Percentiles rank a stretch among this genome's conserved stretches.
phyloP scores from a whole-genome alignment of 306 rosid species.

The Dalbergia cultrata region DNA sequence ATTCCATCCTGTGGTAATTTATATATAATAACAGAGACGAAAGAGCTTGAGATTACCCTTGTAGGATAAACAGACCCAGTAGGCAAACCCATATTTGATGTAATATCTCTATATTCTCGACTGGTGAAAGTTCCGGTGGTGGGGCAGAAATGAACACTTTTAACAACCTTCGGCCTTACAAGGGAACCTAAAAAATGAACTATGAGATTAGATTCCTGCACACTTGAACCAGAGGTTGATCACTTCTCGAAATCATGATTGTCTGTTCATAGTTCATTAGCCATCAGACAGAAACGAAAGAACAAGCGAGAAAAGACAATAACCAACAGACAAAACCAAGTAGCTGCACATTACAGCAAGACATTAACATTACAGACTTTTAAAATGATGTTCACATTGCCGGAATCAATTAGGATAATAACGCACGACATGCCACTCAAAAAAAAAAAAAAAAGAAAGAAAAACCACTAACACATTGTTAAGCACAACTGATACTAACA shows the following conservation, averaged over 20 bases:
- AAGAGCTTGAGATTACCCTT: constrained; percentile 75
- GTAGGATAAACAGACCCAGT: constrained; percentile 98
- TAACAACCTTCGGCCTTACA: constrained; percentile 97
- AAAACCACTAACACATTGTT: background rate
- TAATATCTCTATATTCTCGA: constrained; percentile 95
- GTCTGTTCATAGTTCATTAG: background rate
- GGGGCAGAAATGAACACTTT: constrained; percentile 97
- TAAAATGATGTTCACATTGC: constrained; percentile 13
- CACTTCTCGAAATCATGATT: background rate
- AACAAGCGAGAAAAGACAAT: background rate
- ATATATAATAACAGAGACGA: constrained; percentile 38
- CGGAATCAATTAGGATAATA: constrained; percentile 9
- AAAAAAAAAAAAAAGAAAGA: background rate
- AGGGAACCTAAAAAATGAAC: constrained; percentile 78
- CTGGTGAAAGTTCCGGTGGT: constrained; percentile 70
- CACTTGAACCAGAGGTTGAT: background rate
- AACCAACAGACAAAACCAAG: constrained; percentile 21
- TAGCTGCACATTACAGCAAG: background rate
- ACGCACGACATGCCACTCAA: constrained; percentile 16
- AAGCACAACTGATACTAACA: background rate
- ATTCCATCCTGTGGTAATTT: constrained; percentile 5
- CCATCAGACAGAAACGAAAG: constrained; percentile 15
- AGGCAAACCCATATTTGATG: constrained; percentile 94
- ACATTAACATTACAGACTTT: background rate
- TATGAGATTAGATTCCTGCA: constrained; percentile 36